Evolutionary conservation across 257 asterid genomes (phyloP).

Genomic region (Primulina huaijiensis): DNA sequence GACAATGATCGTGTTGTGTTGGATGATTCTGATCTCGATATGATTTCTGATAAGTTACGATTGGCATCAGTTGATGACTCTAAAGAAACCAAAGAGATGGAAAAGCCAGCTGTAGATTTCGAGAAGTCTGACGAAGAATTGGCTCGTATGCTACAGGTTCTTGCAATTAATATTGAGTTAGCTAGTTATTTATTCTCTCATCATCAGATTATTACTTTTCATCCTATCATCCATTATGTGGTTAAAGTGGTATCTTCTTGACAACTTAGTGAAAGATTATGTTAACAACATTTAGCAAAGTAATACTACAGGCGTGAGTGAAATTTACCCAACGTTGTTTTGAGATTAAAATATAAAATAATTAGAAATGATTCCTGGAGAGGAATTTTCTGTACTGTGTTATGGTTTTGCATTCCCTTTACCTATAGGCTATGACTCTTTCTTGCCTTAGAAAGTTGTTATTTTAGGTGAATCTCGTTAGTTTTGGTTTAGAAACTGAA

Average conservation of each 20-base stretch:
- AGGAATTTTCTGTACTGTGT: neutral
- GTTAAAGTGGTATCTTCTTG: conserved; percentile 12
- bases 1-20: conserved; percentile 45
- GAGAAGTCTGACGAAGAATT: conserved; percentile 74
- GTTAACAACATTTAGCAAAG: conserved; percentile 15
- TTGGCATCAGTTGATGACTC: conserved; percentile 53
- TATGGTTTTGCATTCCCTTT: conserved; percentile 8
- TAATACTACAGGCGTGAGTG: neutral
- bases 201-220: conserved; percentile 9
- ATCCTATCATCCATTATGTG: conserved; percentile 2
- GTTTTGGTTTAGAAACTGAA: conserved; percentile 14
- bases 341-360: conserved; percentile 10
- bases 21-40: conserved; percentile 62
- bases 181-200: conserved; percentile 6
- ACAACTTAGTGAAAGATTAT: conserved; percentile 14
- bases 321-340: neutral
- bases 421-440: neutral
- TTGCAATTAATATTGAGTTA: conserved; percentile 5
- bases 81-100: conserved; percentile 30
- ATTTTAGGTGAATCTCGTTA: neutral
- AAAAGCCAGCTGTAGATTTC: conserved; percentile 35
- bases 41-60: conserved; percentile 55
- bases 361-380: neutral
- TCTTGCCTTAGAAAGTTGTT: neutral
- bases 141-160: conserved; percentile 83